Conservation (phyloP, 73 alveolate species). For the Diophrys appendiculata region DNA sequence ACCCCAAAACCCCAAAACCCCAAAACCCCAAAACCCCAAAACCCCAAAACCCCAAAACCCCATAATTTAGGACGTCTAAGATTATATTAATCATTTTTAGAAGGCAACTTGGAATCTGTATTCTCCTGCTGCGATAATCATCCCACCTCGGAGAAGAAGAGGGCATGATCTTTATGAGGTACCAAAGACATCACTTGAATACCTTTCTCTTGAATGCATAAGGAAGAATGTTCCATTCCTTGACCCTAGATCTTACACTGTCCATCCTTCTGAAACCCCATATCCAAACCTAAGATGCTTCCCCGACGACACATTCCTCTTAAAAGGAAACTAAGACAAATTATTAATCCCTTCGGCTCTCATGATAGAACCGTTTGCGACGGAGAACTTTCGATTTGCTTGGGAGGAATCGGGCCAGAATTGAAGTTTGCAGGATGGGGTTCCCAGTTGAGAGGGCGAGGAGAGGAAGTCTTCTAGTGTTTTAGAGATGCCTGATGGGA, state of each 20-base stretch:
- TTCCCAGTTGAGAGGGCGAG: neutral
- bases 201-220: neutral
- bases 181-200: neutral
- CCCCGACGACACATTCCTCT: neutral
- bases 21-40: too few relatives aligned
- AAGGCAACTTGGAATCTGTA: neutral
- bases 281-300: neutral
- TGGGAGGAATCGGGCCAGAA: neutral
- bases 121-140: neutral
- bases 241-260: neutral
- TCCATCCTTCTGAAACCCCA: neutral
- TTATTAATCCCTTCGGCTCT: conserved; percentile 1
- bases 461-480: neutral
- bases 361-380: neutral
- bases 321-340: neutral
- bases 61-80: too few relatives aligned
- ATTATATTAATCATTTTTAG: too few relatives aligned
- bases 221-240: neutral
- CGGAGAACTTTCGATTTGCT: neutral
- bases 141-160: neutral
- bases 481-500: neutral
- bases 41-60: too few relatives aligned
- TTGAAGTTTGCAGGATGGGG: neutral
- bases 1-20: too few relatives aligned
- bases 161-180: neutral